Evolutionary conservation across 805 yeast genomes (phyloP).

Genomic region (Candida ulmi): DNA sequence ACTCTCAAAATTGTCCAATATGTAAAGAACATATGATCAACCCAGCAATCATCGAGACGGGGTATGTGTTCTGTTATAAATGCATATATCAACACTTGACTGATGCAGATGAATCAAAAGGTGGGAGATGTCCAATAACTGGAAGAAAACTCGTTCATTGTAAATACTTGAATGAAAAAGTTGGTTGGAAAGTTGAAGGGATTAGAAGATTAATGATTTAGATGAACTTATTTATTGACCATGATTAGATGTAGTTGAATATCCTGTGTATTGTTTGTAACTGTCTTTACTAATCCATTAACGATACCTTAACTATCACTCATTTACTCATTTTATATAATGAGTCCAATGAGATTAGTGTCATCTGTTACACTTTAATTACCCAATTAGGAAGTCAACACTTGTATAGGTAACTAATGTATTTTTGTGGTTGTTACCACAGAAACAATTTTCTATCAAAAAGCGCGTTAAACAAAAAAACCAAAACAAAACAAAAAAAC

Average conservation of each 20-base stretch:
- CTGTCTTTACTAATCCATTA: too few relatives aligned
- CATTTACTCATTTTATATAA: too few relatives aligned
- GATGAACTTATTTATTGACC: too few relatives aligned
- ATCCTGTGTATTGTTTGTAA: too few relatives aligned
- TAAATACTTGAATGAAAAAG: constrained; percentile 47
- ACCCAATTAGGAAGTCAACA: neutral
- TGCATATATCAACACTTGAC: constrained; percentile 69
- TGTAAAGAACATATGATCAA: constrained; percentile 62
- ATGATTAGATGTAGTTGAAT: too few relatives aligned
- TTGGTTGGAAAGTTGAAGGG: constrained; percentile 71
- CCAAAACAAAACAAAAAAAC: neutral
- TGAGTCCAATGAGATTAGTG: too few relatives aligned
- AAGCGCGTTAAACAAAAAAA: neutral
- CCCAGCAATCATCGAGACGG: constrained; percentile 89
- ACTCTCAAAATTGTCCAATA: constrained; percentile 57
- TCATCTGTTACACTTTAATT: too few relatives aligned
- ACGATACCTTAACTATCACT: too few relatives aligned
- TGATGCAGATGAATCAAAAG: constrained; percentile 38
- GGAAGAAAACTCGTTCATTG: constrained; percentile 70
- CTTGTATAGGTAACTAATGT: too few relatives aligned
- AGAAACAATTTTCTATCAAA: neutral
- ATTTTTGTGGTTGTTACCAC: neutral
- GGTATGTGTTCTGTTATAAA: constrained; percentile 82
- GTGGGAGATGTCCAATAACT: constrained; percentile 82
- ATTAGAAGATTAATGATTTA: constrained; percentile 62